Base-by-base conservation (phyloP, 495 filamentous ascomycete species). In the Talaromyces nanjingensis region DNA sequence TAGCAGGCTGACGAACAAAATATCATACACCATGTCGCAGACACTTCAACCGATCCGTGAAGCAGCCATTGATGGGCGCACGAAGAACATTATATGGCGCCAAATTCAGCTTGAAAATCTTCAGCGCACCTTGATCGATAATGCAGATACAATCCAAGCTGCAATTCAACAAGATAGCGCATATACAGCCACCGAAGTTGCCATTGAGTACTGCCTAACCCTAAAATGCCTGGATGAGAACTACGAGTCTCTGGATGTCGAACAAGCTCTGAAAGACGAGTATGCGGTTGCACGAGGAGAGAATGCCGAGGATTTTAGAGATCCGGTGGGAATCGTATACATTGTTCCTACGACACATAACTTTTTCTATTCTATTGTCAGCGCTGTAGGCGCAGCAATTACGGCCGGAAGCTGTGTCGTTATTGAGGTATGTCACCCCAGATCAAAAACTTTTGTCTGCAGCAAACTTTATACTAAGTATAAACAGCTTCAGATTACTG, bases 371-470 rank as follows among this genome's bases (percentile, higher is more conserved):
- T 81, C 77, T 0, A 64, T 81, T 1, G 68, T 86, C 27, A 69
- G 69, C 2, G 76, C 83, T 6, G 20, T 84, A 61, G 72, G 74
- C 33, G 78, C 82, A 0, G 82, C 82, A 3, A 62, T 85, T 29
- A 75, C 78, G 0, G 80, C 78, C 4, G 83, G 83, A 0, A 84
- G 83, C 64, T 83, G 81, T 65, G 72, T 84, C 8, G 68, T 84
- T 55, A 37, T 85, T 14, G 76, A 83, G 76, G 81, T 83, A 45
- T 33, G 66, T 65, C 37, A 59, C 37, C 39, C 60, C 65, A 60
- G 61, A 1, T 18, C 9, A 33, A n/a, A 45, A 37, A 76, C 76
- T 68, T 3, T 18, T 45, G 18, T 20, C 45, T 24, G n/a, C 2
- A 49, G 45, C 8, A 6, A 6, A 4, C 3, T 2, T 60, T 82